Evolutionary conservation across 306 rosid species (phyloP).

Genomic region (Styphnolobium japonicum): DNA sequence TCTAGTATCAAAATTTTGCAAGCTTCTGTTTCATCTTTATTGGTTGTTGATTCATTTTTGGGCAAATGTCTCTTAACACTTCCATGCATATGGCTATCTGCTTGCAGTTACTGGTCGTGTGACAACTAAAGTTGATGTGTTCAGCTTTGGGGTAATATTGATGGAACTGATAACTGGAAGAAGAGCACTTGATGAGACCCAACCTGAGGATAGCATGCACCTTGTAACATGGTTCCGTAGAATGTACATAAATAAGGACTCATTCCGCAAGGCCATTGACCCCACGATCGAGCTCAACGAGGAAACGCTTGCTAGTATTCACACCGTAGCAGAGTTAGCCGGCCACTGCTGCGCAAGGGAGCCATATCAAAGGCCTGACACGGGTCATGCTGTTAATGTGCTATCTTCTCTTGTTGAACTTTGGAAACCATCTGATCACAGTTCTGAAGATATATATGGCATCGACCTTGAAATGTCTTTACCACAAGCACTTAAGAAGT

Average conservation of each 20-base stretch:
- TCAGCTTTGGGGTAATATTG: conserved; percentile 88
- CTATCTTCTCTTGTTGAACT: conserved; percentile 78
- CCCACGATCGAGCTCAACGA: conserved; percentile 61
- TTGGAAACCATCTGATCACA: conserved; percentile 87
- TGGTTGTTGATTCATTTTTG: not conserved
- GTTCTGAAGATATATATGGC: conserved; percentile 74
- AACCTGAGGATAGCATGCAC: conserved; percentile 97
- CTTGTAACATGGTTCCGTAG: conserved; percentile 91
- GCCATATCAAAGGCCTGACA: conserved; percentile 91
- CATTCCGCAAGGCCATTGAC: conserved; percentile 76
- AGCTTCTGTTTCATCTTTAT: not conserved
- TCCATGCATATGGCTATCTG: not conserved
- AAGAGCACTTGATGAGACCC: conserved; percentile 85
- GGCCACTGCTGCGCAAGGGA: conserved; percentile 91
- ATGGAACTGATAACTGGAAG: conserved; percentile 89
- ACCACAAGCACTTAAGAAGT: conserved; percentile 92
- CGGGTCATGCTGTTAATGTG: conserved; percentile 86
- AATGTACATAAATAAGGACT: conserved; percentile 66
- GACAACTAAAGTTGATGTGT: conserved; percentile 85
- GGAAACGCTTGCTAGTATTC: conserved; percentile 72
- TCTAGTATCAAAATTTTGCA: not conserved
- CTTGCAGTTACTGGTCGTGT: conserved; percentile 88
- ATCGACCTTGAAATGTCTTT: conserved; percentile 90
- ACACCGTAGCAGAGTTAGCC: conserved; percentile 80
- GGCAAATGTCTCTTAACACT: conserved; percentile 7